Evolutionary conservation across 805 yeast genomes (phyloP), one percentile per base, ranked within the genome.

Genomic region (Saccharomycopsis sp.): DNA sequence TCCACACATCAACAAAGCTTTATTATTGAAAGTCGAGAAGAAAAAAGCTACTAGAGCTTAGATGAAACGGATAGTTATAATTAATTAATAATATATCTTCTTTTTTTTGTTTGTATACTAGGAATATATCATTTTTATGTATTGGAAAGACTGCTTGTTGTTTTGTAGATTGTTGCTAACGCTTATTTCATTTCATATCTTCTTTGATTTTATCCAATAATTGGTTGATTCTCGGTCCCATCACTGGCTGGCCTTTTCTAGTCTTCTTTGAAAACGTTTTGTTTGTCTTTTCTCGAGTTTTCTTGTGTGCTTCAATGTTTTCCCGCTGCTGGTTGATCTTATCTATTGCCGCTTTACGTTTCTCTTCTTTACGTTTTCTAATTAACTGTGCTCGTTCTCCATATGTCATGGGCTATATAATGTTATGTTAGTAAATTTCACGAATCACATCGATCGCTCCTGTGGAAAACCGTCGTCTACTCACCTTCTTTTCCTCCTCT

Each of bases 1-100:
- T 64, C 97, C 97, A 45, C 95, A 87, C 63, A 85, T 86, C 61
- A 85, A 86, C 69, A 81, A 82, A 64, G 87, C 86, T 46, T 71
- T 84, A 58, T 69, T 84, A 54, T 75, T 85, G 60, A 82, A 85
- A 69, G 86, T 80, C 43, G 89, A 81, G 62, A 76, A 77, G 68
- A 70, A 70, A 55, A 70, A 71, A 57, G 40, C 41, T 8, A 7
- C 20, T 14, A 33, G n/a, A 33, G 9, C 8, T 9, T 33, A 11
- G 37, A 27, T 27, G 29, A 13, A 8, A n/a, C 37, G 11, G 31
- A n/a, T n/a, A 27, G 13, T 27, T 11, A n/a, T n/a, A n/a, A 8
- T 13, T n/a, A 23, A 26, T n/a, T n/a, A 38, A 14, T 26, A 26
- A 26, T 26, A 7, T 7, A 11, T 26, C 28, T 26, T 26, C 28